These are phyloP conservation scores for Ascobolus immersus DNA, from an alignment of 495 filamentous ascomycete species.

Conservation along the genomic window DNA sequence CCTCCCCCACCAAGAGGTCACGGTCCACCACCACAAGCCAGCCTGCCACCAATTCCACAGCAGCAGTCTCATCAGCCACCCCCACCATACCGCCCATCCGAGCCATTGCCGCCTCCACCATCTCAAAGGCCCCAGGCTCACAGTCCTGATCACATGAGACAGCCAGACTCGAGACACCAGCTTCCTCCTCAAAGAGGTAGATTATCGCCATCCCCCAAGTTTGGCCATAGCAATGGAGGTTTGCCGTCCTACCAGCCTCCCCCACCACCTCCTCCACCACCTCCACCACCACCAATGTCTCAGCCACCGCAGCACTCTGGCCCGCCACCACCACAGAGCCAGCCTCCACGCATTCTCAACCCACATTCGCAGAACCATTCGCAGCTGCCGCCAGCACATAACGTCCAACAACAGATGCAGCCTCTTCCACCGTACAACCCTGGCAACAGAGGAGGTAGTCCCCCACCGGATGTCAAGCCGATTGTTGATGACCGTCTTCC, in stretches of 20 bases:
- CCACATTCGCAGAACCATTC: constrained; percentile 29
- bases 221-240: constrained; percentile 18
- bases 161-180: constrained; percentile 38
- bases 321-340: constrained; percentile 35
- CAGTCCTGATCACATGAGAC: constrained; percentile 21
- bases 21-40: constrained; percentile 27
- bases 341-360: constrained; percentile 36
- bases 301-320: constrained; percentile 22
- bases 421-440: constrained; percentile 19
- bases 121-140: constrained; percentile 41
- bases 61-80: constrained; percentile 30
- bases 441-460: constrained; percentile 30
- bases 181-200: constrained; percentile 22
- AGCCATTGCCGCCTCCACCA: constrained; percentile 31
- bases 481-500: constrained; percentile 64
- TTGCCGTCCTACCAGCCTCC: constrained; percentile 9
- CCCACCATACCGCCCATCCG: constrained; percentile 47
- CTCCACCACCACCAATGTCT: constrained; percentile 18
- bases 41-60: constrained; percentile 49
- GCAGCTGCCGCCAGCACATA: constrained; percentile 30
- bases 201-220: constrained; percentile 37
- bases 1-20: constrained; percentile 25
- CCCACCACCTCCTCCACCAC: constrained; percentile 15
- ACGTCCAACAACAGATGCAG: too few relatives aligned
- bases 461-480: constrained; percentile 59